Evolutionary conservation across 306 rosid genomes (phyloP).

Genomic region (Biancaea sappan): DNA sequence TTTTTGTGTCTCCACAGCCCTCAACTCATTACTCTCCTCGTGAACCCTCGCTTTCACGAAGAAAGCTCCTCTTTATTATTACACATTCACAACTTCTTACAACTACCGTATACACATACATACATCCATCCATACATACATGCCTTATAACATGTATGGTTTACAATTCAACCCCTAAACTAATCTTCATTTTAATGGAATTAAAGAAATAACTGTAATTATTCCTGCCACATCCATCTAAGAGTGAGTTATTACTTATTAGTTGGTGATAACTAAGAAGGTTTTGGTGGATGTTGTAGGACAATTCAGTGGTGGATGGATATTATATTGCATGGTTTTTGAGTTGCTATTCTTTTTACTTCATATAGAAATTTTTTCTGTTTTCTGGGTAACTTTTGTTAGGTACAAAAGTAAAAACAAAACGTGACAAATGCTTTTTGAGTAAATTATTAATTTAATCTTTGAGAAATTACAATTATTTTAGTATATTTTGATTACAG

Average conservation of each 20-base stretch:
- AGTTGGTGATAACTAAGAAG: no score
- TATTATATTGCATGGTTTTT: background rate
- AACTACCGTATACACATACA: no score
- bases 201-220: background rate
- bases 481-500: no score
- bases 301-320: background rate
- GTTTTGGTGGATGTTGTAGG: no score
- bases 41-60: slow-evolving; percentile 15
- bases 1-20: slow-evolving; percentile 15
- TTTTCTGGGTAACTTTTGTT: slow-evolving; percentile 21
- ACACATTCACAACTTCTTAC: no score
- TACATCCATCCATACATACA: no score
- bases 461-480: no score
- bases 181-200: background rate
- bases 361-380: background rate
- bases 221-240: background rate
- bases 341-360: no score
- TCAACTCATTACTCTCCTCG: background rate
- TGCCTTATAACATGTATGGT: no score
- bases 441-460: no score
- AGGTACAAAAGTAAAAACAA: slow-evolving; percentile 8
- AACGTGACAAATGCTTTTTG: slow-evolving; percentile 26
- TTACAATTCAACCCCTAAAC: background rate
- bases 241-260: background rate
- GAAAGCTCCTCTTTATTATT: background rate